A percentile compares a stretch with the other conserved stretches of the same genome.
phyloP scores from a whole-genome alignment of 148 eudicot species.

The Camellia japonica region DNA sequence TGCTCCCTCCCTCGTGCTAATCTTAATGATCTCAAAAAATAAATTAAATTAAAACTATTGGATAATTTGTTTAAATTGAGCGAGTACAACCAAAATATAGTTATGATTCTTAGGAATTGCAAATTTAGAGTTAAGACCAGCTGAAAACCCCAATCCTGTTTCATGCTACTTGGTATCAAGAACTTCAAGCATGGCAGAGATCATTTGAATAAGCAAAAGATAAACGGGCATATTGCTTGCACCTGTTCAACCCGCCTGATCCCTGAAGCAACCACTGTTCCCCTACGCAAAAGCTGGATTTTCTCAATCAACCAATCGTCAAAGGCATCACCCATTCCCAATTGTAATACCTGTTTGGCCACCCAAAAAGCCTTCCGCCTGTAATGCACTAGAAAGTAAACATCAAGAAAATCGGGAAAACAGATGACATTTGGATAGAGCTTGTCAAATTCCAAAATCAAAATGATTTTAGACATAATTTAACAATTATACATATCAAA shows the following conservation, averaged over 20 bases:
- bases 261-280: slow-evolving; percentile 84
- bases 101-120: not conserved
- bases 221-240: not conserved
- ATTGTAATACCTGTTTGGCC: slow-evolving; percentile 87
- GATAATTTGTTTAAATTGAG: not conserved
- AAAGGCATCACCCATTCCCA: slow-evolving; percentile 99
- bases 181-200: slow-evolving; percentile 5
- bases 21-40: not conserved
- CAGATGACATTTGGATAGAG: not conserved
- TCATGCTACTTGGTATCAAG: slow-evolving; percentile 12
- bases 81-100: not conserved
- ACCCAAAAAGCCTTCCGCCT: slow-evolving; percentile 99
- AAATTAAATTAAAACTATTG: not conserved
- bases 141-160: slow-evolving; percentile 3
- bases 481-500: not conserved
- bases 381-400: slow-evolving; percentile 19
- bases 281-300: slow-evolving; percentile 83
- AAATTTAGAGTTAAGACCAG: not conserved
- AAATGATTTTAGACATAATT: not conserved
- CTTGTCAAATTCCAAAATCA: not conserved
- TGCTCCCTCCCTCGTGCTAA: not conserved
- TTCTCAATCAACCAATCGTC: slow-evolving; percentile 98
- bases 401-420: slow-evolving; percentile 9
- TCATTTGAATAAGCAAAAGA: slow-evolving; percentile 6
- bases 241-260: slow-evolving; percentile 90